Percentiles rank a stretch among this genome's conserved stretches.
phyloP scores from a whole-genome alignment of 2,329 filamentous ascomycete genomes.

The Lachnellula suecica region DNA sequence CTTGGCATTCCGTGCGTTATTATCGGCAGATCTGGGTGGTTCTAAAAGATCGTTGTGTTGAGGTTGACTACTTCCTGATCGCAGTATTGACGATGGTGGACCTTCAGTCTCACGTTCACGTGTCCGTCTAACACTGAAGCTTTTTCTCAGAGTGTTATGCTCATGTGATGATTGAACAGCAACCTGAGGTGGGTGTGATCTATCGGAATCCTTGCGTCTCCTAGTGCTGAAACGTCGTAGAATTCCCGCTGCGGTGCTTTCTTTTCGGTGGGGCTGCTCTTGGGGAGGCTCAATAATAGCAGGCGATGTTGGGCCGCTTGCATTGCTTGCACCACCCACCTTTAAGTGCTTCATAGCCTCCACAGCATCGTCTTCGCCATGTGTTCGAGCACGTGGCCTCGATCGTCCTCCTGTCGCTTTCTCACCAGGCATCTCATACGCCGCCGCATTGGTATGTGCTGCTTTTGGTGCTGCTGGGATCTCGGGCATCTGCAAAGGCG shows the following conservation, averaged over 20 bases:
- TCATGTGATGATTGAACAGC: constrained; percentile 79
- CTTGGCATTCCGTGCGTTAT: constrained; percentile 59
- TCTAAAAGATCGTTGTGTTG: constrained; percentile 78
- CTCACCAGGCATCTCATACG: constrained; percentile 88
- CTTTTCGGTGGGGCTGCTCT: constrained; percentile 71
- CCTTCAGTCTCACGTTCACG: constrained; percentile 48
- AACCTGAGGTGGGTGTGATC: constrained; percentile 66
- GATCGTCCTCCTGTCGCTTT: constrained; percentile 81
- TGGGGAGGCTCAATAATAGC: constrained; percentile 54
- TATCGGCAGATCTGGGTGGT: constrained; percentile 65
- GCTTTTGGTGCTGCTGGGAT: constrained; percentile 81
- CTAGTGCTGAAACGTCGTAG: constrained; percentile 90
- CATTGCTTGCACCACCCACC: constrained; percentile 45
- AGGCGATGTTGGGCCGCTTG: constrained; percentile 45
- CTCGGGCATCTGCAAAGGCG: constrained; percentile 63
- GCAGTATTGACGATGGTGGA: constrained; percentile 47
- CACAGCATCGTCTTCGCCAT: constrained; percentile 87
- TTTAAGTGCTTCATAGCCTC: constrained; percentile 70
- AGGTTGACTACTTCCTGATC: constrained; percentile 62
- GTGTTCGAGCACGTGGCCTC: constrained; percentile 83
- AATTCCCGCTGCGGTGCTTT: constrained; percentile 81
- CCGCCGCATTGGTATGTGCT: constrained; percentile 81
- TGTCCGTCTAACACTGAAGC: constrained; percentile 77
- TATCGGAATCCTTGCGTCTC: constrained; percentile 63
- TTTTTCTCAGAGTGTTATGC: constrained; percentile 70